A percentile compares a stretch with the other conserved stretches of the same genome.
Evolutionary conservation across 1,139 yeast genomes (phyloP).

Genomic region (Yamadazyma epiphylla): DNA sequence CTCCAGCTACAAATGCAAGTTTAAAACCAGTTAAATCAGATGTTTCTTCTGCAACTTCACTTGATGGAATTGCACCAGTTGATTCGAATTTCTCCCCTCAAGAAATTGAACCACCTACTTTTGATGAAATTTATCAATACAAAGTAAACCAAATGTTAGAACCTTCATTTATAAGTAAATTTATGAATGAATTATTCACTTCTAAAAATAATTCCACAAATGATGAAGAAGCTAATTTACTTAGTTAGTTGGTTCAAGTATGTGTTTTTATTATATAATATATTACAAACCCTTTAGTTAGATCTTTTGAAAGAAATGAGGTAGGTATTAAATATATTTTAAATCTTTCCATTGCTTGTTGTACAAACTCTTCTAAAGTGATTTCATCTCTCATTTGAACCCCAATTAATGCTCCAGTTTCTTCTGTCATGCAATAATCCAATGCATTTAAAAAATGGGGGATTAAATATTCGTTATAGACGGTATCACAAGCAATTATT

Average conservation of each 20-base stretch:
- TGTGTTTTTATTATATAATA: constrained; percentile 23
- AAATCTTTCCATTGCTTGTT: constrained; percentile 14
- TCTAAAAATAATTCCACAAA: constrained; percentile 3
- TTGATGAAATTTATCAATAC: constrained; percentile 26
- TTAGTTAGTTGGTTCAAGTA: neutral
- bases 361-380: constrained; percentile 47
- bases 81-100: constrained; percentile 23
- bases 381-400: constrained; percentile 56
- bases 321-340: constrained; percentile 28
- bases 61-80: constrained; percentile 17
- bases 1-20: constrained; percentile 4
- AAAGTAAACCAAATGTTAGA: constrained; percentile 19
- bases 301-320: constrained; percentile 20
- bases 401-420: constrained; percentile 42
- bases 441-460: constrained; percentile 48
- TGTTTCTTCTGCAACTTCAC: constrained; percentile 15
- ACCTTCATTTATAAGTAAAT: constrained; percentile 9
- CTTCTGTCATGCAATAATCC: constrained; percentile 23
- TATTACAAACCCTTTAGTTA: constrained; percentile 42
- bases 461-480: constrained; percentile 63
- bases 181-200: constrained; percentile 6
- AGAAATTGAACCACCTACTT: constrained; percentile 39
- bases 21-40: constrained; percentile 24
- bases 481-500: constrained; percentile 65
- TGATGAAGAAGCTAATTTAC: constrained; percentile 16